phyloP scores from a whole-genome alignment of 148 eudicot species.

The Rhododendron simsii region DNA sequence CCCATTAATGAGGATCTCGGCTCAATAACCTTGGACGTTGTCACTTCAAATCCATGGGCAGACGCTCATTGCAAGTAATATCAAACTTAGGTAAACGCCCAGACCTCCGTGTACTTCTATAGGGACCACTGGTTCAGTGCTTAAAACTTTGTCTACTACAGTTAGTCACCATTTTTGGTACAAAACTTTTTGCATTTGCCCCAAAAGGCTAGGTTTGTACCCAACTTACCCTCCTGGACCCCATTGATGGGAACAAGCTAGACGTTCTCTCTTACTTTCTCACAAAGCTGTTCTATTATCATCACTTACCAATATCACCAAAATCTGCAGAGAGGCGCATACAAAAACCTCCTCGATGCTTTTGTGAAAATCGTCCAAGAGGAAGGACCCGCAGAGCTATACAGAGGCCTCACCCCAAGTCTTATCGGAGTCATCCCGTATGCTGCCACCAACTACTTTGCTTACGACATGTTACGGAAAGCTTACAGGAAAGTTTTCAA shows the following conservation, averaged over 20 bases:
- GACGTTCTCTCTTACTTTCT: not conserved
- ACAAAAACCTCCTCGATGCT: constrained; percentile 69
- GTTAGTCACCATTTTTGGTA: not conserved
- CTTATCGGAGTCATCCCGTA: constrained; percentile 83
- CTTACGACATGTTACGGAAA: constrained; percentile 80
- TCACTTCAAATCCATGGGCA: not conserved
- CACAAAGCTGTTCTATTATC: not conserved
- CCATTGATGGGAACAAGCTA: not conserved
- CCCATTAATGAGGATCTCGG: not conserved
- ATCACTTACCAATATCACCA: not conserved
- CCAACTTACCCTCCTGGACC: not conserved
- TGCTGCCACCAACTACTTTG: constrained; percentile 83
- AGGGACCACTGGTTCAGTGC: not conserved
- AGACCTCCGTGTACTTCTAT: not conserved
- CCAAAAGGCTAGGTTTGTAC: not conserved
- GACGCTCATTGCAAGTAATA: not conserved
- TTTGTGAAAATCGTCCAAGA: constrained; percentile 65
- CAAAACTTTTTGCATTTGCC: not conserved
- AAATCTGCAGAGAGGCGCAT: constrained; percentile 62
- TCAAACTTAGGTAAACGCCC: not conserved
- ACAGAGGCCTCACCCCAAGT: constrained; percentile 85
- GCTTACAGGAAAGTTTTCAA: constrained; percentile 60
- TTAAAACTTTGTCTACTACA: not conserved
- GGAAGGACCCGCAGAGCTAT: constrained; percentile 78
- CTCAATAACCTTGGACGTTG: not conserved